Percentiles rank a stretch among this genome's conserved stretches.
These are phyloP conservation scores for Lyophyllum semitale DNA, from an alignment of 768 basidiomycete species.

Conservation along the genomic window DNA sequence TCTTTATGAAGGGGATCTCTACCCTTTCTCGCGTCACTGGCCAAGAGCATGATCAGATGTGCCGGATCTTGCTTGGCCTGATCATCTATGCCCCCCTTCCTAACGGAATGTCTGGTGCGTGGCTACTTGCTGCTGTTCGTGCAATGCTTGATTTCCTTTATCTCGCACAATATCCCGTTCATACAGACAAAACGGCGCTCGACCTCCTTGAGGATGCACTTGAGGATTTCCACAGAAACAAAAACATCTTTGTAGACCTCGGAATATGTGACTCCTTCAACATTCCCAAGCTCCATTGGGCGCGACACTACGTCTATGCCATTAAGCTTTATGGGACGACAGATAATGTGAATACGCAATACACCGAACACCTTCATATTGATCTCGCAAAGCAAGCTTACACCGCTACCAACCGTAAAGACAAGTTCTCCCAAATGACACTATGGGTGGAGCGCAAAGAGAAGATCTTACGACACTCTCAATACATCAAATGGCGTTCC, in stretches of 20 bases:
- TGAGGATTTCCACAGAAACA: slow-evolving; percentile 35
- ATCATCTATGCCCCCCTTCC: slow-evolving; percentile 23
- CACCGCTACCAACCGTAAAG: too few relatives aligned
- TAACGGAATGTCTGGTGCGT: too few relatives aligned
- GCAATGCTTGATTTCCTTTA: too few relatives aligned
- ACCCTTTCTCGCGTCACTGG: slow-evolving; percentile 32
- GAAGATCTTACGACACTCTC: slow-evolving; percentile 22
- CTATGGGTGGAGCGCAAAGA: too few relatives aligned
- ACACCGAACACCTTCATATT: too few relatives aligned
- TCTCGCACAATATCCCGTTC: too few relatives aligned
- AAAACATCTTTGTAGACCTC: slow-evolving; percentile 33
- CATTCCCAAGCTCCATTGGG: slow-evolving; percentile 40
- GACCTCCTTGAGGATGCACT: slow-evolving; percentile 29
- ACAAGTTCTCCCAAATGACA: slow-evolving; percentile 41
- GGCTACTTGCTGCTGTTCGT: too few relatives aligned
- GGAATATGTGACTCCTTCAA: slow-evolving; percentile 36
- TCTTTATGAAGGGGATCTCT: too few relatives aligned
- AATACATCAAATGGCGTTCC: slow-evolving; percentile 23
- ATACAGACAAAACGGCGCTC: too few relatives aligned
- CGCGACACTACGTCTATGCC: slow-evolving; percentile 30
- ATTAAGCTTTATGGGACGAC: slow-evolving; percentile 35
- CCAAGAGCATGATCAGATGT: slow-evolving; percentile 33
- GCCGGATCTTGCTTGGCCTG: slow-evolving; percentile 29
- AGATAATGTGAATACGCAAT: too few relatives aligned
- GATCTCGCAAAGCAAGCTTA: too few relatives aligned